Conservation (phyloP, 441 rosid species). For the Erodium trifolium region DNA sequence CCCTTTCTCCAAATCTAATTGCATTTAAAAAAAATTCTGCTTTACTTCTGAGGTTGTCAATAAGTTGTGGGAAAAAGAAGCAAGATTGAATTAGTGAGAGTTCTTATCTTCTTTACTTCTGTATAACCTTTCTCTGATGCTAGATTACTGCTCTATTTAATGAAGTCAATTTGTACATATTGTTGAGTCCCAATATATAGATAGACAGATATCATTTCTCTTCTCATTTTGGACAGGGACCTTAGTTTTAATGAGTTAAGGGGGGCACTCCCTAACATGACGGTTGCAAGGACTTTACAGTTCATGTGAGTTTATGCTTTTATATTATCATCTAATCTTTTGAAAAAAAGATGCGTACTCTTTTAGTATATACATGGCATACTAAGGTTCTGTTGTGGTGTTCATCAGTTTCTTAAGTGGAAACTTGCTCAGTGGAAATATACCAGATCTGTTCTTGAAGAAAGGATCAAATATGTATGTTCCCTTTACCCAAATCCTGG, state of each 20-base stretch:
- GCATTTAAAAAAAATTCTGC: too few relatives aligned
- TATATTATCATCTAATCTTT: background rate
- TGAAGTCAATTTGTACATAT: background rate
- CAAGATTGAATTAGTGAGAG: background rate
- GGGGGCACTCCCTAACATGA: conserved; percentile 46
- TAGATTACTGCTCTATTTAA: background rate
- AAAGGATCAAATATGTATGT: conserved; percentile 63
- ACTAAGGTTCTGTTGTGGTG: conserved; percentile 17
- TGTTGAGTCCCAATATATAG: background rate
- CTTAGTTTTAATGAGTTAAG: conserved; percentile 66
- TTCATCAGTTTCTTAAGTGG: conserved; percentile 49
- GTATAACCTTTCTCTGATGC: background rate
- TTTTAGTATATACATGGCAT: background rate
- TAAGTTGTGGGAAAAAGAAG: too few relatives aligned
- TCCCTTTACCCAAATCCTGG: conserved; percentile 12
- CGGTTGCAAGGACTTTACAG: conserved; percentile 25
- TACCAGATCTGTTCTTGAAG: conserved; percentile 59
- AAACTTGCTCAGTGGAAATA: conserved; percentile 55
- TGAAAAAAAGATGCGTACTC: background rate
- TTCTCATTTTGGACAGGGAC: conserved; percentile 47
- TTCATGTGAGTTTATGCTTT: conserved; percentile 43
- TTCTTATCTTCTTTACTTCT: background rate
- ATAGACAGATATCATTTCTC: background rate
- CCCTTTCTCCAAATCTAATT: too few relatives aligned
- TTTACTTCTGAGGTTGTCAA: too few relatives aligned